phyloP scores from a whole-genome alignment of 306 rosid species.

The Vicia sativa region DNA sequence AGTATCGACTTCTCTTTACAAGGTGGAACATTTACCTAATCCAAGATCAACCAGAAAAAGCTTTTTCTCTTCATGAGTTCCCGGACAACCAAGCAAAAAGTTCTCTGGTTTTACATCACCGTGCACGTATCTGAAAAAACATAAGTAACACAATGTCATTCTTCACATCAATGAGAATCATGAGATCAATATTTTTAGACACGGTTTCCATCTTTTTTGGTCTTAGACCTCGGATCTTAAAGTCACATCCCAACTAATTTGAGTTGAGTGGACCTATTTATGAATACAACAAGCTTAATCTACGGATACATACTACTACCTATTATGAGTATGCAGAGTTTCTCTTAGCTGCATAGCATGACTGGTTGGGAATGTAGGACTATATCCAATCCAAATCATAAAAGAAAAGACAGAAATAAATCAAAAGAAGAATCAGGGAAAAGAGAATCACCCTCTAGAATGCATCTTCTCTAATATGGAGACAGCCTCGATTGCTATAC shows the following conservation, averaged over 20 bases:
- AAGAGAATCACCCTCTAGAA: slow-evolving; percentile 66
- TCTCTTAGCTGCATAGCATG: not conserved
- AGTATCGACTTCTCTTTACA: not conserved
- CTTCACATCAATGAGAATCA: slow-evolving; percentile 20
- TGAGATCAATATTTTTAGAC: not conserved
- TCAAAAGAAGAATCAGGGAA: slow-evolving; percentile 27
- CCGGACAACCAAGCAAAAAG: slow-evolving; percentile 87
- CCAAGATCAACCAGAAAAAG: slow-evolving; percentile 93
- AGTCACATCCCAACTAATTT: not conserved
- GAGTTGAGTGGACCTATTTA: not conserved
- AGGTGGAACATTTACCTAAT: slow-evolving; percentile 54
- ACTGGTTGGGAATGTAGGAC: slow-evolving; percentile 3
- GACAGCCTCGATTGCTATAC: slow-evolving; percentile 92
- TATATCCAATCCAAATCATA: not conserved
- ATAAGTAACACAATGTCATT: slow-evolving; percentile 3
- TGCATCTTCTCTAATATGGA: slow-evolving; percentile 96
- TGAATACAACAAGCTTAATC: not conserved
- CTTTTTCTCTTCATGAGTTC: slow-evolving; percentile 78
- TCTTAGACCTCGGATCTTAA: not conserved
- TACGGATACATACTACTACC: not conserved
- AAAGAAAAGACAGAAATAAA: slow-evolving; percentile 23
- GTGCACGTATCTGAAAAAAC: slow-evolving; percentile 66
- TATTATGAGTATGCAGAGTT: not conserved
- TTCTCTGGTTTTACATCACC: slow-evolving; percentile 98
- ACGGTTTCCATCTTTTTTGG: not conserved